These are phyloP conservation scores for Hypsizygus ulmarius DNA, from an alignment of 1,284 basidiomycete genomes.

Conservation along the genomic window DNA sequence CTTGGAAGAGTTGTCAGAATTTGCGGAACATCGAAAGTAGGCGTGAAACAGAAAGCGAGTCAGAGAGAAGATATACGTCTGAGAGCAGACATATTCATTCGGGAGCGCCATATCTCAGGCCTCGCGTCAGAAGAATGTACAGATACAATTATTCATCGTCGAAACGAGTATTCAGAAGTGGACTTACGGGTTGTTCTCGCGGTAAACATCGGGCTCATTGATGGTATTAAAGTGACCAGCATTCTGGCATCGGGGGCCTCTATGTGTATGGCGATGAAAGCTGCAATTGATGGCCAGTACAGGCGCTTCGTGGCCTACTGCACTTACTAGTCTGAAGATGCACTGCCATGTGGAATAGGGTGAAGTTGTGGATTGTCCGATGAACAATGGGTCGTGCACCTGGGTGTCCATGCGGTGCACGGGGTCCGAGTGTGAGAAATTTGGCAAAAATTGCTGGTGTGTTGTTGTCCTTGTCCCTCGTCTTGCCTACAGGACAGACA, in stretches of 20 bases:
- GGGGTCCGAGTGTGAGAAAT: conserved; percentile 22
- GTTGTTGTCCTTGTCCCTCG: conserved; percentile 27
- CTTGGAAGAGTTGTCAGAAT: background rate
- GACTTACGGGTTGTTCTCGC: conserved; percentile 6
- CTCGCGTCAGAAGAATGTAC: conserved; percentile 7
- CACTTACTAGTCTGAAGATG: no score
- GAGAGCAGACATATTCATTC: conserved; percentile 20
- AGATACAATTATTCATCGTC: conserved; percentile 8
- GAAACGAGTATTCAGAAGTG: background rate
- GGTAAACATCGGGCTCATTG: no score
- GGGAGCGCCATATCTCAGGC: conserved; percentile 13
- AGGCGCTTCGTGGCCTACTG: no score
- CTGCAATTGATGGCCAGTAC: no score
- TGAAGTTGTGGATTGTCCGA: no score
- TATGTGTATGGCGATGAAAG: no score
- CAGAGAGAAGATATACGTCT: conserved; percentile 34
- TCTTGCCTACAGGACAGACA: conserved; percentile 32
- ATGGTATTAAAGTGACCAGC: no score
- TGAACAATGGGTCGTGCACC: no score
- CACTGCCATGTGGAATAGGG: no score
- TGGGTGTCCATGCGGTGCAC: conserved; percentile 3
- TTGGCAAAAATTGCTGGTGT: conserved; percentile 18
- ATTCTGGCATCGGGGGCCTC: no score
- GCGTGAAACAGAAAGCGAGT: conserved; percentile 12
- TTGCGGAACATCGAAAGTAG: background rate